A percentile compares a stretch with the other conserved stretches of the same genome.
Conservation (phyloP, 805 yeast genomes). For the Candida gorgasii region DNA sequence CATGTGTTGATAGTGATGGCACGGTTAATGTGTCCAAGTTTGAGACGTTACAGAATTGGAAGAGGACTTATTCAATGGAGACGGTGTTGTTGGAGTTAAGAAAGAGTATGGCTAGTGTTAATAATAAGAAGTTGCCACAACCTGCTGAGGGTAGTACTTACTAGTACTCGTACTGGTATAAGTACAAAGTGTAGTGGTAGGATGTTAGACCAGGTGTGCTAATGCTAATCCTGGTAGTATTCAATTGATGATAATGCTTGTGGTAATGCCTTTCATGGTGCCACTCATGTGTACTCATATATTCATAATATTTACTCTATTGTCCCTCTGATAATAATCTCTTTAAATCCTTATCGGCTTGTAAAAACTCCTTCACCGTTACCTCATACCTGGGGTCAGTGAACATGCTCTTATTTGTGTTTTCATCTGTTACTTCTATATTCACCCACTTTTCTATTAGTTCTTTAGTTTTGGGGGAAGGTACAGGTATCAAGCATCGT, state of each 20-base stretch:
- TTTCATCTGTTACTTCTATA: slow-evolving; percentile 38
- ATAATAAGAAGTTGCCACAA: slow-evolving; percentile 83
- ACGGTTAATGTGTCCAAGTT: slow-evolving; percentile 46
- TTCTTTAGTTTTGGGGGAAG: slow-evolving; percentile 18
- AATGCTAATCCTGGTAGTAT: too few relatives aligned
- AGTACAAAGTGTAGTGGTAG: too few relatives aligned
- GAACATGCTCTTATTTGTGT: slow-evolving; percentile 30
- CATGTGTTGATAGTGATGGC: slow-evolving; percentile 81
- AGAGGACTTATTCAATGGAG: slow-evolving; percentile 88
- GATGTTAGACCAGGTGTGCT: too few relatives aligned
- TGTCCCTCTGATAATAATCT: slow-evolving; percentile 27
- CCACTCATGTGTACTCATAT: too few relatives aligned
- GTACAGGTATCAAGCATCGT: slow-evolving; percentile 33
- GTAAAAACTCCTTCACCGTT: slow-evolving; percentile 34
- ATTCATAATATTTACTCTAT: too few relatives aligned
- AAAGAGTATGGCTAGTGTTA: slow-evolving; percentile 76
- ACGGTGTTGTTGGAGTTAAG: slow-evolving; percentile 86
- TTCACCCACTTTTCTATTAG: slow-evolving; percentile 33
- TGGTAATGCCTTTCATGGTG: background rate
- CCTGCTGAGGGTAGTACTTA: slow-evolving; percentile 88
- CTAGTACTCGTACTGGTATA: background rate
- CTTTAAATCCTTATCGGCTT: slow-evolving; percentile 39
- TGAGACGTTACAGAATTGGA: slow-evolving; percentile 80
- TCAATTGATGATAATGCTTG: too few relatives aligned
- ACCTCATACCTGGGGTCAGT: slow-evolving; percentile 23